Evolutionary conservation across 148 eudicot species (phyloP).

Genomic region (Heliosperma pusillum): DNA sequence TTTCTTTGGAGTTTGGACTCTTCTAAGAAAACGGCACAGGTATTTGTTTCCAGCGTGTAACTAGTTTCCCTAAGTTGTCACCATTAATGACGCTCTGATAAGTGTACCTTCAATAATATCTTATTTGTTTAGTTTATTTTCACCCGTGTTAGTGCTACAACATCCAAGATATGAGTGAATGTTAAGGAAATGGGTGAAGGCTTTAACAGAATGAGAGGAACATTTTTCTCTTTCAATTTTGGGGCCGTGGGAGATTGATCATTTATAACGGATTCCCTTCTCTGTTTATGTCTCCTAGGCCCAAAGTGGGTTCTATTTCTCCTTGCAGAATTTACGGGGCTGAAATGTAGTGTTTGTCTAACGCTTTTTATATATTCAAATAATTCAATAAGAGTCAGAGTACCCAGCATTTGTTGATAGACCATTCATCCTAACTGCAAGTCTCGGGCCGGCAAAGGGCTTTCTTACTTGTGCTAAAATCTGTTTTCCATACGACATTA

Average conservation of each 20-base stretch:
- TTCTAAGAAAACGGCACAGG: slow-evolving; percentile 92
- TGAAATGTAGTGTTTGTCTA: slow-evolving; percentile 5
- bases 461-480: not conserved
- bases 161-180: not conserved
- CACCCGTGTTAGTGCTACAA: not conserved
- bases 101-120: not conserved
- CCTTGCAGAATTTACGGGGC: not conserved
- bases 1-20: slow-evolving; percentile 89
- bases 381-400: not conserved
- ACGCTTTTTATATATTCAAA: not conserved
- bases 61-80: not conserved
- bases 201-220: not conserved
- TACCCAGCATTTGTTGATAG: slow-evolving; percentile 1
- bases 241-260: not conserved
- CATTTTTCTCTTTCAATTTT: not conserved
- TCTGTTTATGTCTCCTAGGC: not conserved
- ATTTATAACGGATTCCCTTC: not conserved
- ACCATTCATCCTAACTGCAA: not conserved
- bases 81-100: not conserved
- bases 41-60: slow-evolving; percentile 15
- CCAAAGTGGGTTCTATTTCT: slow-evolving; percentile 5
- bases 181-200: not conserved
- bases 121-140: not conserved
- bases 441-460: not conserved
- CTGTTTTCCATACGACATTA: not conserved